phyloP scores from a whole-genome alignment of 495 filamentous ascomycete genomes.

The Xylaria curta region DNA sequence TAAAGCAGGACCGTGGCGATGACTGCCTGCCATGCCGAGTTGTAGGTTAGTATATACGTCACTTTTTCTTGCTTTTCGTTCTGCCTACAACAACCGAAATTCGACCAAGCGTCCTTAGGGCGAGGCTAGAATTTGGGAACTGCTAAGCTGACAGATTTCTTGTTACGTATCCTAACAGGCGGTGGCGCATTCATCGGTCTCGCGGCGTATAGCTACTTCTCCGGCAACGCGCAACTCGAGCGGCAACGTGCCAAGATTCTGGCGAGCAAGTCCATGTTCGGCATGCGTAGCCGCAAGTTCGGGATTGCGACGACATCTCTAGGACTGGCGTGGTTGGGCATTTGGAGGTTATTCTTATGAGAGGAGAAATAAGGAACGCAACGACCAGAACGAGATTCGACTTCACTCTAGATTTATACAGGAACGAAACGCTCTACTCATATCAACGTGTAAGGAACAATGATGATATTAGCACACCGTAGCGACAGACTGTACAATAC shows the following conservation, averaged over 20 bases:
- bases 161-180: slow-evolving; percentile 55
- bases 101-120: not conserved
- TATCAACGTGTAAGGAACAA: not conserved
- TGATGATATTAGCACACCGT: not conserved
- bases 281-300: slow-evolving; percentile 72
- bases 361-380: not conserved
- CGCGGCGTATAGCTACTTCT: slow-evolving; percentile 84
- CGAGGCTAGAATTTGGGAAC: not conserved
- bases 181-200: slow-evolving; percentile 87
- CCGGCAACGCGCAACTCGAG: slow-evolving; percentile 76
- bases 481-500: not conserved
- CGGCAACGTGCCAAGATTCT: slow-evolving; percentile 72
- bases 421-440: not conserved
- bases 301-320: slow-evolving; percentile 76
- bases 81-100: not conserved
- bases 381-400: not conserved
- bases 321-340: slow-evolving; percentile 71
- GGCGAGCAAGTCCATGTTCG: slow-evolving; percentile 73
- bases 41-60: slow-evolving; percentile 58
- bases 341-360: slow-evolving; percentile 49
- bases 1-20: slow-evolving; percentile 68
- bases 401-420: not conserved
- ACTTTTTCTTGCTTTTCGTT: not conserved
- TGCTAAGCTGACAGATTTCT: slow-evolving; percentile 20
- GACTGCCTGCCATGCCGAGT: slow-evolving; percentile 75